phyloP scores from a whole-genome alignment of 2,329 filamentous ascomycete species.

The Diaporthe sp. region DNA sequence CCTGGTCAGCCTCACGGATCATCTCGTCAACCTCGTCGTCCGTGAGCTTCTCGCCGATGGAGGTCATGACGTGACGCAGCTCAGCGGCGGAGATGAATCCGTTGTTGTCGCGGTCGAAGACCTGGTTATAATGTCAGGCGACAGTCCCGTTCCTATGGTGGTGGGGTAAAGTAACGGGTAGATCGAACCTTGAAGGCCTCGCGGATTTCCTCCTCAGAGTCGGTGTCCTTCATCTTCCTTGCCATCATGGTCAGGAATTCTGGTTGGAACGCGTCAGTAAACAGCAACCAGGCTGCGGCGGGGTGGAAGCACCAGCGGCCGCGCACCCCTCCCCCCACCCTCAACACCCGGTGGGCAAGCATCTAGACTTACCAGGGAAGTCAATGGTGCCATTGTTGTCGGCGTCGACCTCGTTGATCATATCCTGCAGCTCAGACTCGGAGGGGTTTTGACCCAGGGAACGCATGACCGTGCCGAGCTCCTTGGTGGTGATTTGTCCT shows the following conservation, averaged over 20 bases:
- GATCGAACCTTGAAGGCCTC: conserved; percentile 82
- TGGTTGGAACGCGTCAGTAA: conserved; percentile 47
- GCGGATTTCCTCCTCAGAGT: conserved; percentile 90
- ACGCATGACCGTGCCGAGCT: conserved; percentile 90
- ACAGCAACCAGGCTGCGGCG: neutral
- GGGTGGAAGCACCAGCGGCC: neutral
- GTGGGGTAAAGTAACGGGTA: too few relatives aligned
- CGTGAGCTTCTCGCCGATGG: conserved; percentile 90
- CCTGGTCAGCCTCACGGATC: conserved; percentile 91
- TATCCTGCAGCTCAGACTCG: conserved; percentile 90
- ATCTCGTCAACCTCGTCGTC: conserved; percentile 94
- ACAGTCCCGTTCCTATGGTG: neutral
- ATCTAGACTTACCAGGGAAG: conserved; percentile 76
- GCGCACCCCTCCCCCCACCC: neutral
- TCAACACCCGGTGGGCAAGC: neutral
- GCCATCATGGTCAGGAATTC: conserved; percentile 96
- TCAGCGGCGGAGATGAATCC: conserved; percentile 91
- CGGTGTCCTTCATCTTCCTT: conserved; percentile 93
- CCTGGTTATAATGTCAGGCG: conserved; percentile 51
- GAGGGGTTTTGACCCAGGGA: conserved; percentile 91
- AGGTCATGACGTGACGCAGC: conserved; percentile 91
- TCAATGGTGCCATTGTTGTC: conserved; percentile 95
- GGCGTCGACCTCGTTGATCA: conserved; percentile 94
- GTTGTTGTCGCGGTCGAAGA: conserved; percentile 91
- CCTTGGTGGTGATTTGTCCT: conserved; percentile 94